Evolutionary conservation across 129 eudicot species (phyloP).

Genomic region (Apium graveolens): DNA sequence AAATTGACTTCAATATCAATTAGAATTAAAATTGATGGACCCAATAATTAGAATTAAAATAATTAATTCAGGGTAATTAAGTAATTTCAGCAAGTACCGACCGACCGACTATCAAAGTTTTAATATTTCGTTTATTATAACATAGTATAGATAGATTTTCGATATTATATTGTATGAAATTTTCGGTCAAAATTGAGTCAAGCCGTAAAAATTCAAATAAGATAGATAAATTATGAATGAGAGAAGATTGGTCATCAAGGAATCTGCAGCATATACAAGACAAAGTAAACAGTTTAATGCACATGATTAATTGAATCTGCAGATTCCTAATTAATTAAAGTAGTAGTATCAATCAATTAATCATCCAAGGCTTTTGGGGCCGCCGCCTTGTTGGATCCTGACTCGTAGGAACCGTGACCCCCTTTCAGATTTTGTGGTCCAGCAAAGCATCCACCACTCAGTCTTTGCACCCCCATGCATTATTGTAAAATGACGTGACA

Average conservation of each 20-base stretch:
- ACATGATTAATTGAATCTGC: background rate
- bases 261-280: background rate
- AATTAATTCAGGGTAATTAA: too few species aligned
- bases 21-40: too few species aligned
- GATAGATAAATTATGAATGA: too few species aligned
- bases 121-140: too few species aligned
- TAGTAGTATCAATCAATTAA: background rate
- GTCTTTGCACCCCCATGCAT: background rate
- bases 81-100: too few species aligned
- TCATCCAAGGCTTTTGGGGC: constrained; percentile 1
- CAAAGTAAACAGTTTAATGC: background rate
- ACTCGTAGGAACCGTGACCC: background rate
- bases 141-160: too few species aligned
- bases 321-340: constrained; percentile 3
- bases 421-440: background rate
- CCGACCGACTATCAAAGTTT: too few species aligned
- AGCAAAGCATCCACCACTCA: constrained; percentile 1
- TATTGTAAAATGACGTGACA: background rate
- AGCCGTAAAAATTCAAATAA: too few species aligned
- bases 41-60: too few species aligned
- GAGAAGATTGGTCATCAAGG: background rate
- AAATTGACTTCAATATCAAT: too few species aligned
- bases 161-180: too few species aligned
- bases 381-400: constrained; percentile 1
- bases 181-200: too few species aligned